Evolutionary conservation across 164 flowering plant genomes (phyloP).

Genomic region (Chloranthus sessilifolius): DNA sequence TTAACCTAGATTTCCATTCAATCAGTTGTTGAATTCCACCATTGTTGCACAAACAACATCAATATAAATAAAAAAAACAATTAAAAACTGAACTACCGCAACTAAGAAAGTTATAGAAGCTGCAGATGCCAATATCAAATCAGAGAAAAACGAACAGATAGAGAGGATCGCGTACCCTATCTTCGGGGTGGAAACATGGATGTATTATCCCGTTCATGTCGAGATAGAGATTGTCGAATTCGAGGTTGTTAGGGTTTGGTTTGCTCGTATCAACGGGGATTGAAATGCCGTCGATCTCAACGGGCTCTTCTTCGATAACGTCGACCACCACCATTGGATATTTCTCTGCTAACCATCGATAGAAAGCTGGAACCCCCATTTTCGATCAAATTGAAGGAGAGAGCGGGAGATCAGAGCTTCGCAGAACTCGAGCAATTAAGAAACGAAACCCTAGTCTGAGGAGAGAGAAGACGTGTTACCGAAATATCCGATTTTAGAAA

Average conservation of each 20-base stretch:
- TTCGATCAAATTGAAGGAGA: constrained; percentile 7
- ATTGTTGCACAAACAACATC: too few species aligned
- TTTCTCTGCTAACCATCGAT: constrained; percentile 93
- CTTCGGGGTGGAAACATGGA: constrained; percentile 97
- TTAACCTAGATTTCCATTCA: too few species aligned
- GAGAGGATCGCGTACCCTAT: constrained; percentile 44
- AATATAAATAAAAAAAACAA: too few species aligned
- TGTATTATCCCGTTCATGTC: constrained; percentile 97
- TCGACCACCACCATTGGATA: constrained; percentile 75
- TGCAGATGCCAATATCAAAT: too few species aligned
- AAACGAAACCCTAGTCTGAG: too few species aligned
- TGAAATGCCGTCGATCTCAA: constrained; percentile 59
- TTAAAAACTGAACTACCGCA: too few species aligned
- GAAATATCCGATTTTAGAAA: too few species aligned
- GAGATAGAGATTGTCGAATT: constrained; percentile 82
- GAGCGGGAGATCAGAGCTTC: too few species aligned
- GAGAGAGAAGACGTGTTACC: too few species aligned
- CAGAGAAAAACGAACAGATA: neutral
- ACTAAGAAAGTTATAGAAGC: too few species aligned
- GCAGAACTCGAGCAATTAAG: too few species aligned
- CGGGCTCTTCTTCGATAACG: constrained; percentile 76
- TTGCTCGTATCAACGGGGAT: constrained; percentile 86
- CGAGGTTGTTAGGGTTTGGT: constrained; percentile 78
- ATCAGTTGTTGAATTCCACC: too few species aligned
- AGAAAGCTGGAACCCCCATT: constrained; percentile 97